These are phyloP conservation scores for Cyclotella sp. DNA, from an alignment of 108 stramenopile species.

Conservation along the genomic window DNA sequence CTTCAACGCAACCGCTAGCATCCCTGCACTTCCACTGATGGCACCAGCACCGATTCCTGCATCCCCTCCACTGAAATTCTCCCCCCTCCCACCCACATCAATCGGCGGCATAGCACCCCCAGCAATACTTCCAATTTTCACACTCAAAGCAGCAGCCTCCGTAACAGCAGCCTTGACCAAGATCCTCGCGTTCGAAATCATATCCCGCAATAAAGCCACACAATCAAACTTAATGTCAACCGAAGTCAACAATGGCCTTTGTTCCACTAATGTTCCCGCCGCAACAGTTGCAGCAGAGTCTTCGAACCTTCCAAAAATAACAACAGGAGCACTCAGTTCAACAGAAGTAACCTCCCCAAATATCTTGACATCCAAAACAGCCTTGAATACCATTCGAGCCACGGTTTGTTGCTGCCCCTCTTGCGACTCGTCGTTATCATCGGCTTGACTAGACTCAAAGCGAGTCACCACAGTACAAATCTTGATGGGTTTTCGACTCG, in stretches of 20 bases:
- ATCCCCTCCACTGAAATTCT: background rate
- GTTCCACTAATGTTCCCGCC: background rate
- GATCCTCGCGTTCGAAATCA: slow-evolving; percentile 20
- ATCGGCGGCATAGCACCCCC: background rate
- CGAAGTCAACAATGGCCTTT: slow-evolving; percentile 9
- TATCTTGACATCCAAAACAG: slow-evolving; percentile 19
- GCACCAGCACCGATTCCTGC: background rate
- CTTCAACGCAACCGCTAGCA: background rate
- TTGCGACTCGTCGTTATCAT: background rate
- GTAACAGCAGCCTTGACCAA: slow-evolving; percentile 29
- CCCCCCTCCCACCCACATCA: background rate
- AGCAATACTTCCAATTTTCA: slow-evolving; percentile 9
- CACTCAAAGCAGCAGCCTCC: slow-evolving; percentile 16
- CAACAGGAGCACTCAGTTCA: slow-evolving; percentile 24
- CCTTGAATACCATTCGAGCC: slow-evolving; percentile 25
- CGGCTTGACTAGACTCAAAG: slow-evolving; percentile 6
- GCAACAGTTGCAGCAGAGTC: background rate
- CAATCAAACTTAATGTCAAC: slow-evolving; percentile 40
- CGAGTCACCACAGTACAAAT: slow-evolving; percentile 20
- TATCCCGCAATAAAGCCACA: slow-evolving; percentile 5
- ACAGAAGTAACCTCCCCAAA: slow-evolving; percentile 16
- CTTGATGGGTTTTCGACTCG: slow-evolving; percentile 24
- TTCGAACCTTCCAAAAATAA: slow-evolving; percentile 29
- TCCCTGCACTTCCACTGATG: background rate
- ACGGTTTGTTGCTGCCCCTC: background rate